Percentiles rank a stretch among this genome's conserved stretches.
These are phyloP conservation scores for Suzukiozyma palmioleophila DNA, from an alignment of 1,139 yeast genomes.

Conservation along the genomic window DNA sequence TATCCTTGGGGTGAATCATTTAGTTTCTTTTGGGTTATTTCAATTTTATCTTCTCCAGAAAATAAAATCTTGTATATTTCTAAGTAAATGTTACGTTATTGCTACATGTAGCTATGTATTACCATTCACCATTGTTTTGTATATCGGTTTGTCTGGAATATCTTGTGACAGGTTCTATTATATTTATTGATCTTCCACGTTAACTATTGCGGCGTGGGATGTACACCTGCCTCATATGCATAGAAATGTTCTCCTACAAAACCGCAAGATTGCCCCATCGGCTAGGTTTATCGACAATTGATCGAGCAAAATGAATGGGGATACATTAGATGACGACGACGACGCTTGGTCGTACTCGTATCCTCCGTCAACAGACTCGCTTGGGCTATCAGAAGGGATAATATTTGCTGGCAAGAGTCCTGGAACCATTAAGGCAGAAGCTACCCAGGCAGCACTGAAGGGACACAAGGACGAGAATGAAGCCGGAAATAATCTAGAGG, in stretches of 20 bases:
- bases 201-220: background rate
- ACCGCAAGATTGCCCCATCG: no score
- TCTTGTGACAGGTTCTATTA: no score
- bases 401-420: background rate
- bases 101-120: no score
- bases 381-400: background rate
- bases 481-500: background rate
- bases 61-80: slow-evolving; percentile 11
- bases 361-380: slow-evolving; percentile 17
- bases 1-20: slow-evolving; percentile 5
- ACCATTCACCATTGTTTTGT: no score
- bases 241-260: no score
- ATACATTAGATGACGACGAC: slow-evolving; percentile 25
- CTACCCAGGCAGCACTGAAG: background rate
- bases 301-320: slow-evolving; percentile 1
- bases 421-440: background rate
- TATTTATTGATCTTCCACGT: background rate
- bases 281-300: no score
- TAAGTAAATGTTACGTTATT: slow-evolving; percentile 12
- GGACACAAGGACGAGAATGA: background rate
- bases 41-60: slow-evolving; percentile 9
- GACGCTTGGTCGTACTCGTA: slow-evolving; percentile 46
- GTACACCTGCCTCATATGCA: background rate
- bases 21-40: slow-evolving; percentile 9
- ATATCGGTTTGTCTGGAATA: no score